Conservation (phyloP, 306 rosid species). For the Prinsepia uniflora region DNA sequence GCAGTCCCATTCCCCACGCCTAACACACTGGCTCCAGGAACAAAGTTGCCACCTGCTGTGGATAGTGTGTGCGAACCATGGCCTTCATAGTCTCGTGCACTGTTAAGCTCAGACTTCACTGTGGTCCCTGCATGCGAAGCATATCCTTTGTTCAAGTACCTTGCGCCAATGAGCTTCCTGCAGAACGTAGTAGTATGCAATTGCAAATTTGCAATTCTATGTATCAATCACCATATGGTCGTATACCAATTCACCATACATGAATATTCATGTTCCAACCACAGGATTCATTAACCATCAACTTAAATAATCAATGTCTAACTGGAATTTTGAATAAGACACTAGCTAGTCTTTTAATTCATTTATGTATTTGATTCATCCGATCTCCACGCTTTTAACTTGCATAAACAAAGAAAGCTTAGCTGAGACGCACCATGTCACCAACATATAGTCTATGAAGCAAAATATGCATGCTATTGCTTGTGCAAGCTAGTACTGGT, state of each 20-base stretch:
- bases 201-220: too few relatives aligned
- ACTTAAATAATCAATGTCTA: neutral
- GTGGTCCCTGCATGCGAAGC: neutral
- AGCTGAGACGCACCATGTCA: too few relatives aligned
- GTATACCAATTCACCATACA: neutral
- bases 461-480: too few relatives aligned
- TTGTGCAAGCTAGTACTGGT: too few relatives aligned
- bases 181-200: slow-evolving; percentile 17
- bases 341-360: too few relatives aligned
- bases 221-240: too few relatives aligned
- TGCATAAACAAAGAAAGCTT: too few relatives aligned
- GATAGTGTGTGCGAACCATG: slow-evolving; percentile 86
- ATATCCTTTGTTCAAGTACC: slow-evolving; percentile 67
- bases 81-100: slow-evolving; percentile 46
- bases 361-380: too few relatives aligned
- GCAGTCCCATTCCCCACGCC: slow-evolving; percentile 69
- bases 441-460: too few relatives aligned
- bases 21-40: slow-evolving; percentile 39
- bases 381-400: too few relatives aligned
- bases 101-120: slow-evolving; percentile 6
- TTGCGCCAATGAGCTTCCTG: slow-evolving; percentile 77
- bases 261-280: neutral
- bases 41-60: slow-evolving; percentile 62
- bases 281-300: neutral
- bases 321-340: too few relatives aligned